Evolutionary conservation across 2,329 filamentous ascomycete genomes (phyloP), one percentile per base, ranked within the genome.

Genomic region (Trichophyton benhamiae): DNA sequence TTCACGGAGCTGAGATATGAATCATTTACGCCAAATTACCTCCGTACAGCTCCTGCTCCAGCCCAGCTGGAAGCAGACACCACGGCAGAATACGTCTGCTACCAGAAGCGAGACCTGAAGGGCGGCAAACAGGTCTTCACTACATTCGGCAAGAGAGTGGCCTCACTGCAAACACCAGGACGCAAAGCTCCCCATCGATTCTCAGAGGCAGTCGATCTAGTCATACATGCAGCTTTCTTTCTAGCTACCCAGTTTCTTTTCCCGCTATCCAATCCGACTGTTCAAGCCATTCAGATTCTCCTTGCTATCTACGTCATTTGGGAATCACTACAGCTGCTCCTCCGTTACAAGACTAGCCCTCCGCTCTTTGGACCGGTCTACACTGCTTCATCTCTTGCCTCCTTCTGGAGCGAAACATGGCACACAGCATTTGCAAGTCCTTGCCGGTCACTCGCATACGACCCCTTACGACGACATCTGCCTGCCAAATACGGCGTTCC

Each of bases 321-420:
- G 74, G 76, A 75, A 6, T 67, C 66, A 4, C 66, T 75, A 38
- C 72, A 77, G 61, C 63, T 76, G 20, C 5, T 71, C 0, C 59
- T 76, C 8, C 67, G 75, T 5, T 77, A 77, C 60, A 71, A 68
- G 49, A 72, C 65, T 27, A 73, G 70, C 59, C 71, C 71, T 13
- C 70, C 74, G 17, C 68, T 77, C 1, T 77, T 77, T 60, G 75
- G 74, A 0, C 74, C 74, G 5, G 61, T 77, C 25, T 77, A 75
- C 60, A 63, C 67, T 8, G 70, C 69, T 4, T 69, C 75, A 60
- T 74, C 72, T 49, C 63, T 75, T 41, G 67, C 68, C 1, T 71
- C 70, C 1, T 75, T 75, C 60, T 77, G 75, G 75, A 73, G 69
- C 13, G 73, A 75, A 63, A 76, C 72, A 17, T 77, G 75, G 75